Conservation (phyloP, 441 rosid species). For the Viola pubescens region DNA sequence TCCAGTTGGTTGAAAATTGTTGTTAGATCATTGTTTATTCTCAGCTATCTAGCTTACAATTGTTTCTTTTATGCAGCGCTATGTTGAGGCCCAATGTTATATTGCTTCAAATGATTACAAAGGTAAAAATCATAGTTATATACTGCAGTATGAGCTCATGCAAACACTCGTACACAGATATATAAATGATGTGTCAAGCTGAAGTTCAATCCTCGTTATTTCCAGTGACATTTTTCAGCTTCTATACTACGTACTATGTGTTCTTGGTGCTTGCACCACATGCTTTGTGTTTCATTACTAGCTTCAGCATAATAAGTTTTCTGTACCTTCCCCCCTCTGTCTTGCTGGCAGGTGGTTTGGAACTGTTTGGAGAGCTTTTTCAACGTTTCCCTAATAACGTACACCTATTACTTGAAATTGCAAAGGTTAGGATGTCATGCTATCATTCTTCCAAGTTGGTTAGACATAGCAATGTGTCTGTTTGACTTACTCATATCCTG, state of each 20-base stretch:
- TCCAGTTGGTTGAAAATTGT: neutral
- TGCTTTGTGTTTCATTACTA: too few species aligned
- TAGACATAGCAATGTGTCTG: neutral
- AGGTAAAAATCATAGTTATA: constrained; percentile 33
- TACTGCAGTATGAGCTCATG: neutral
- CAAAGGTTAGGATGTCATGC: constrained; percentile 52
- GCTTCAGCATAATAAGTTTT: too few species aligned
- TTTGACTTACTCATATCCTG: constrained; percentile 21
- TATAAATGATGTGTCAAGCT: too few species aligned
- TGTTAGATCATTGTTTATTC: constrained; percentile 4
- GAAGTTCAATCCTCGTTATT: too few species aligned
- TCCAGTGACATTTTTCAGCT: neutral
- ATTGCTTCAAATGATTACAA: constrained; percentile 87
- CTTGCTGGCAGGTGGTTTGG: constrained; percentile 74
- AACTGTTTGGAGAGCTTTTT: constrained; percentile 64
- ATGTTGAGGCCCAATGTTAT: constrained; percentile 93
- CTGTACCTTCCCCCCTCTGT: neutral
- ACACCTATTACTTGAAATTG: constrained; percentile 85
- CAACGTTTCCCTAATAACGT: constrained; percentile 82
- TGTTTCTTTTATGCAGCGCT: constrained; percentile 55
- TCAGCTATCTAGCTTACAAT: constrained; percentile 4
- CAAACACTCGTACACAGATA: too few species aligned
- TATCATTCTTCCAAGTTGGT: neutral
- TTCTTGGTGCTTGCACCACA: too few species aligned
- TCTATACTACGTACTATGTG: constrained; percentile 1